Evolutionary conservation across 371 early-diverging fungal genomes (phyloP).

Genomic region (Parasitella parasitica): DNA sequence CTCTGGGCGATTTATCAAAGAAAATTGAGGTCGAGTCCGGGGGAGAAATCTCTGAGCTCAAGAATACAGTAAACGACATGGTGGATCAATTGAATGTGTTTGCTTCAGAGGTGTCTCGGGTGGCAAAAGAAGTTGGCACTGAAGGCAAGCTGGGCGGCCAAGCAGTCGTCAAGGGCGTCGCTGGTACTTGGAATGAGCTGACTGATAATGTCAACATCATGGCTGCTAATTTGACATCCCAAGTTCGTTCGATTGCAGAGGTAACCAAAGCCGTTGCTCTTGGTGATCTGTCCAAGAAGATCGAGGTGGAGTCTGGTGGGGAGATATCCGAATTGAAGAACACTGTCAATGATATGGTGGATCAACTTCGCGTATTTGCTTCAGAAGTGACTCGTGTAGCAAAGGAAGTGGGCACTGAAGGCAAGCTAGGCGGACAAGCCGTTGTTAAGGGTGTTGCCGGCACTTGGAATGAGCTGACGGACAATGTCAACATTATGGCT

Average conservation of each 20-base stretch:
- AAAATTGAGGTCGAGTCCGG: constrained; percentile 34
- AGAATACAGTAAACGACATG: constrained; percentile 34
- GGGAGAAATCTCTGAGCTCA: constrained; percentile 36
- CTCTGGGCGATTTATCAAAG: constrained; percentile 29
- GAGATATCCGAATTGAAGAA: constrained; percentile 30
- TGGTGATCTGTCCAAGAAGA: constrained; percentile 34
- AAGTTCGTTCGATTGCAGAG: constrained; percentile 32
- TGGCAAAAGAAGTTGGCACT: constrained; percentile 34
- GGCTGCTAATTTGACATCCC: constrained; percentile 30
- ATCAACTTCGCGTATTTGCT: constrained; percentile 40
- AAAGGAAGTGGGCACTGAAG: constrained; percentile 40
- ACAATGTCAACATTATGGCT: constrained; percentile 43
- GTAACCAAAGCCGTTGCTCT: constrained; percentile 32
- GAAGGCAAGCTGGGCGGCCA: constrained; percentile 48
- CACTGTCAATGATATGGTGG: constrained; percentile 27
- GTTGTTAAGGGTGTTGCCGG: constrained; percentile 36
- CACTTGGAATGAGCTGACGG: constrained; percentile 21
- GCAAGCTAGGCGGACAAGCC: constrained; percentile 50
- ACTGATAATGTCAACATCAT: constrained; percentile 42
- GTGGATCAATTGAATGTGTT: constrained; percentile 39
- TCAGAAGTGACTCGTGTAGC: constrained; percentile 44
- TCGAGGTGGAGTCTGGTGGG: constrained; percentile 29
- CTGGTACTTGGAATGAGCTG: constrained; percentile 42
- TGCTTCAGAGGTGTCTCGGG: constrained; percentile 47
- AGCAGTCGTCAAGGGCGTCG: constrained; percentile 36